phyloP scores from a whole-genome alignment of 2,329 filamentous ascomycete species.

The Camillea tinctor region DNA sequence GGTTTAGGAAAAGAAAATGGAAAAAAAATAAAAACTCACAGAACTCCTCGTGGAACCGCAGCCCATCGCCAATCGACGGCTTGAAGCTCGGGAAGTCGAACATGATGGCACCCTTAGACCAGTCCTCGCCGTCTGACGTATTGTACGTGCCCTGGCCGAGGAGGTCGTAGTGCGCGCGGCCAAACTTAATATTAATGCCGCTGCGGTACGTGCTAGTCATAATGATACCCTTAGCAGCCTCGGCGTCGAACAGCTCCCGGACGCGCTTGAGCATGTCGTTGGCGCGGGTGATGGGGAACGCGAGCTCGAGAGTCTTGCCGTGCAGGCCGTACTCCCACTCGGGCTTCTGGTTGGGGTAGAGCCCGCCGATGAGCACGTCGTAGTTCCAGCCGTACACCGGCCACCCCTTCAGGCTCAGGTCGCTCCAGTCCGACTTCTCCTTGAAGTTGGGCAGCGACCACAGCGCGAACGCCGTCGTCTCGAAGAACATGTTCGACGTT shows the following conservation, averaged over 20 bases:
- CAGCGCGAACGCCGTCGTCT: conserved; percentile 47
- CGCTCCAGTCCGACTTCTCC: conserved; percentile 45
- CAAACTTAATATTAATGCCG: conserved; percentile 54
- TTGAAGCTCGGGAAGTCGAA: conserved; percentile 52
- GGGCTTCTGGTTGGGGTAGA: conserved; percentile 47
- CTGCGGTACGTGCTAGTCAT: conserved; percentile 52
- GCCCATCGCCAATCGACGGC: conserved; percentile 43
- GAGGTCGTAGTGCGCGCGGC: conserved; percentile 47
- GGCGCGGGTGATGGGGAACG: conserved; percentile 48
- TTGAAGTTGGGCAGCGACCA: conserved; percentile 53
- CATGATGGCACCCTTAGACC: conserved; percentile 51
- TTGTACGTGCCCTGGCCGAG: conserved; percentile 49
- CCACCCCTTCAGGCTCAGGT: conserved; percentile 40
- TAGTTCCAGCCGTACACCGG: conserved; percentile 55
- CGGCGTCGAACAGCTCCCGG: conserved; percentile 47
- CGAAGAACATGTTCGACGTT: conserved; percentile 48
- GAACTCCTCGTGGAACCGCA: conserved; percentile 50
- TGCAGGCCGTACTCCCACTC: conserved; percentile 51
- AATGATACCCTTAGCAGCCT: conserved; percentile 39
- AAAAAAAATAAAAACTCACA: conserved; percentile 35
- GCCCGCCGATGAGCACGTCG: conserved; percentile 51
- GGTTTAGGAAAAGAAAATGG: no score
- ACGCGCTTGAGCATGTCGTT: conserved; percentile 50
- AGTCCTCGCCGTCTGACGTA: conserved; percentile 48
- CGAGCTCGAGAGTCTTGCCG: conserved; percentile 50